A percentile compares a stretch with the other conserved stretches of the same genome.
Evolutionary conservation across 2,329 filamentous ascomycete species (phyloP).

Genomic region (Bipolaris victoriae): DNA sequence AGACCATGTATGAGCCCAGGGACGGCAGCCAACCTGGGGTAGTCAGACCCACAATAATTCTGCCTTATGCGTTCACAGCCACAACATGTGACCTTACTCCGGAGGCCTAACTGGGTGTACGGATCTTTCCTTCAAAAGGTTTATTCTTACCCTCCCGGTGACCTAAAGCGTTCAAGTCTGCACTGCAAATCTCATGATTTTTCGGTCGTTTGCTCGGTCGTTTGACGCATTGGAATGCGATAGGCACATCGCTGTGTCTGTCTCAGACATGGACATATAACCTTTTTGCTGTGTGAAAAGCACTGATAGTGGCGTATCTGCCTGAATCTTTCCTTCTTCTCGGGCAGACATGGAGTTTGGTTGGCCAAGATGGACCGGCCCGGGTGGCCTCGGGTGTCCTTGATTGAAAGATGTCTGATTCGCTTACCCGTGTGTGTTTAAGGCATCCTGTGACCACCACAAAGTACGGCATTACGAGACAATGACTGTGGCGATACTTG

Average conservation of each 20-base stretch:
- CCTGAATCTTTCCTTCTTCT: constrained; percentile 1
- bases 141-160: background rate
- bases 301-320: background rate
- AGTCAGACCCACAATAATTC: background rate
- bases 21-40: no score
- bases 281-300: background rate
- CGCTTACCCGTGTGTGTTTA: constrained; percentile 4
- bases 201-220: background rate
- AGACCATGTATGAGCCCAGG: background rate
- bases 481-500: background rate
- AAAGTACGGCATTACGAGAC: constrained; percentile 16
- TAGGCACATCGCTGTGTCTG: background rate
- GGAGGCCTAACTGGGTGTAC: background rate
- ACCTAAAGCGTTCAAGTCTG: background rate
- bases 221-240: background rate
- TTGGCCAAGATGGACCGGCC: constrained; percentile 19
- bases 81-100: background rate
- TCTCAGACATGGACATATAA: background rate
- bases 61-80: background rate
- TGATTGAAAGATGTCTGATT: constrained; percentile 7
- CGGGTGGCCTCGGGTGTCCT: constrained; percentile 7
- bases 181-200: background rate
- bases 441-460: background rate
- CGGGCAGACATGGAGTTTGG: background rate
- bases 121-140: background rate